Conservation (phyloP, 108 stramenopile genomes). For the Cyclotella atomus region DNA sequence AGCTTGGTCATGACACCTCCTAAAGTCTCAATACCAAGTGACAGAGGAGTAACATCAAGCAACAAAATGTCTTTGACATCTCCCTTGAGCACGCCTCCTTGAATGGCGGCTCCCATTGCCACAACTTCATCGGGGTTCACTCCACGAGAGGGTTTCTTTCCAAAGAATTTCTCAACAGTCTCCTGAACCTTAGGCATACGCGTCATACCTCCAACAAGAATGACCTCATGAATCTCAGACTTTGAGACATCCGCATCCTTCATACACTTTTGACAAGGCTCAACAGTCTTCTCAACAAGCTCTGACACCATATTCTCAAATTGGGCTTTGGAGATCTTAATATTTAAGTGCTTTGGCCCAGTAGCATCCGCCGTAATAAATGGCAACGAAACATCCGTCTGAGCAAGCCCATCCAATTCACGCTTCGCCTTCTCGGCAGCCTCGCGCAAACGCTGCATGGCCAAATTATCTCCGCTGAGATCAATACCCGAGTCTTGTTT, state of each 20-base stretch:
- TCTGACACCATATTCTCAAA: slow-evolving; percentile 97
- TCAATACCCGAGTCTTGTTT: slow-evolving; percentile 97
- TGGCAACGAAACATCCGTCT: slow-evolving; percentile 98
- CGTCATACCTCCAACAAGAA: slow-evolving; percentile 99
- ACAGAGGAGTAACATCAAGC: slow-evolving; percentile 98
- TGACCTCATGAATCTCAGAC: slow-evolving; percentile 95
- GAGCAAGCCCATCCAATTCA: slow-evolving; percentile 98
- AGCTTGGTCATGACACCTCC: slow-evolving; percentile 99
- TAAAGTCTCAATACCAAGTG: slow-evolving; percentile 99
- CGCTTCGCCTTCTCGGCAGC: slow-evolving; percentile 99
- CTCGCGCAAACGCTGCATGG: slow-evolving; percentile 99
- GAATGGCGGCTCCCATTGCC: slow-evolving; percentile 99
- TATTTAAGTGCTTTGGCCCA: slow-evolving; percentile 99
- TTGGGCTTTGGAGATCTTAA: slow-evolving; percentile 91
- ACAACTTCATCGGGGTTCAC: slow-evolving; percentile 99
- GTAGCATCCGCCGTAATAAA: slow-evolving; percentile 99
- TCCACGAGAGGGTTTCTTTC: slow-evolving; percentile 87
- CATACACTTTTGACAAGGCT: slow-evolving; percentile 97
- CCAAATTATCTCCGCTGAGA: slow-evolving; percentile 90
- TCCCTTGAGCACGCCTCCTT: slow-evolving; percentile 98
- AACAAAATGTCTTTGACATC: slow-evolving; percentile 99
- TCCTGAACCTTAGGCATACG: slow-evolving; percentile 99
- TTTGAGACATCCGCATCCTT: slow-evolving; percentile 95
- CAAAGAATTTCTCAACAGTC: slow-evolving; percentile 97
- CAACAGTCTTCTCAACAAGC: slow-evolving; percentile 92